Conservation (phyloP, 2,329 filamentous ascomycete species). For the Beauveria varroae region DNA sequence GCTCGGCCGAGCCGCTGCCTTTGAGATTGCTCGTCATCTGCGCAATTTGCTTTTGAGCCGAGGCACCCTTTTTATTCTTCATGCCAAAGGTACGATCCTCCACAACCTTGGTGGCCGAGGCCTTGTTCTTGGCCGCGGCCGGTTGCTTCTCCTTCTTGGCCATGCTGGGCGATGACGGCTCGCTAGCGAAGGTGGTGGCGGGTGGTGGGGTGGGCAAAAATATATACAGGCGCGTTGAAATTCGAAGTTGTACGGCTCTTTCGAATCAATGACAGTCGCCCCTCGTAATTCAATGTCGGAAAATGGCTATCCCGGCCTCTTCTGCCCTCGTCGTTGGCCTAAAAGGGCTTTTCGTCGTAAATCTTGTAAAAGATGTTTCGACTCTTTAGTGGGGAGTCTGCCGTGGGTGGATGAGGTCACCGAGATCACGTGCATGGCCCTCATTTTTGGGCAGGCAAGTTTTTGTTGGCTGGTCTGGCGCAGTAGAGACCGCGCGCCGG, state of each 20-base stretch:
- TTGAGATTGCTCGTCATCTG: slow-evolving; percentile 70
- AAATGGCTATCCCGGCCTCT: neutral
- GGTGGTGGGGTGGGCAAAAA: slow-evolving; percentile 6
- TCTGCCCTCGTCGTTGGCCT: slow-evolving; percentile 4
- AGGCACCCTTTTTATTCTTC: slow-evolving; percentile 98
- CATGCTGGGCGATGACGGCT: slow-evolving; percentile 45
- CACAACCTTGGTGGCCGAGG: slow-evolving; percentile 53
- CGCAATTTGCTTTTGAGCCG: slow-evolving; percentile 83
- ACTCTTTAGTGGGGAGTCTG: slow-evolving; percentile 16
- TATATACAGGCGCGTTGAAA: neutral
- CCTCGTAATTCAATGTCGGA: neutral
- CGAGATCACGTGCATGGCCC: slow-evolving; percentile 19
- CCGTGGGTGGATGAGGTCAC: slow-evolving; percentile 20
- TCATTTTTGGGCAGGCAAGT: neutral
- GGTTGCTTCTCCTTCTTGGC: slow-evolving; percentile 53
- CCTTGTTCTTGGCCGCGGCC: slow-evolving; percentile 43
- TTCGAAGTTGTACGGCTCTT: neutral
- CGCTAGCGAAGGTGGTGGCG: neutral
- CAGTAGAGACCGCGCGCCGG: neutral
- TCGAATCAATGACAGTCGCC: neutral
- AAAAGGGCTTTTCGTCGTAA: slow-evolving; percentile 6
- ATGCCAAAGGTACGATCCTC: slow-evolving; percentile 98
- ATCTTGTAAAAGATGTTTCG: slow-evolving; percentile 14
- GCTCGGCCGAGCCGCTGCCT: slow-evolving; percentile 71
- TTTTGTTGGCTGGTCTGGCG: neutral